Percentiles rank a stretch among this genome's conserved stretches.
Conservation (phyloP, 768 basidiomycete species). For the Amanita polypyramis region DNA sequence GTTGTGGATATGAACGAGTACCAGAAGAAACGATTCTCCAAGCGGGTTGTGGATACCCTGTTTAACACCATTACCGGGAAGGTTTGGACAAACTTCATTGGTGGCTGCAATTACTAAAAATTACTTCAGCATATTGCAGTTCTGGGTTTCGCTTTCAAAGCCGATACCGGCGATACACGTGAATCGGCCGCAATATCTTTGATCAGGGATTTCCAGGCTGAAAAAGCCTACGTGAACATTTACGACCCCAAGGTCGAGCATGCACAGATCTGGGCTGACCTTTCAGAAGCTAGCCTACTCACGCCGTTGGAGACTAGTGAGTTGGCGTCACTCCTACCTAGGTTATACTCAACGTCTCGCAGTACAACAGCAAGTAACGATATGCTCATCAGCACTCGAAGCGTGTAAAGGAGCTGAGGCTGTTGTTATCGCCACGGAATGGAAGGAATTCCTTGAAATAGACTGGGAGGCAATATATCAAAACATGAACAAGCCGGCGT, state of each 20-base stretch:
- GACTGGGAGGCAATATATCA: slow-evolving; percentile 83
- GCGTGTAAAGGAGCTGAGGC: slow-evolving; percentile 88
- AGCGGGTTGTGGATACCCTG: slow-evolving; percentile 91
- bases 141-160: slow-evolving; percentile 98
- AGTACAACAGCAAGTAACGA: slow-evolving; percentile 87
- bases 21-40: slow-evolving; percentile 93
- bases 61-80: slow-evolving; percentile 98
- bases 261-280: slow-evolving; percentile 80
- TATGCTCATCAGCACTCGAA: slow-evolving; percentile 68
- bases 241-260: slow-evolving; percentile 89
- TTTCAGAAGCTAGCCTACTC: slow-evolving; percentile 57
- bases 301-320: slow-evolving; percentile 56
- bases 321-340: slow-evolving; percentile 20
- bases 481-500: slow-evolving; percentile 96
- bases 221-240: slow-evolving; percentile 77
- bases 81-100: slow-evolving; percentile 32
- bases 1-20: slow-evolving; percentile 99
- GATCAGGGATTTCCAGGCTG: slow-evolving; percentile 86
- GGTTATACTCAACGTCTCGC: neutral
- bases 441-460: slow-evolving; percentile 92
- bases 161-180: slow-evolving; percentile 98
- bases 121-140: slow-evolving; percentile 72
- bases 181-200: slow-evolving; percentile 94
- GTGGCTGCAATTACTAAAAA: neutral
- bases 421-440: slow-evolving; percentile 93